Percentiles rank a stretch among this genome's conserved stretches.
phyloP scores from a whole-genome alignment of 768 basidiomycete species.

The Pulveroboletus ravenelii region DNA sequence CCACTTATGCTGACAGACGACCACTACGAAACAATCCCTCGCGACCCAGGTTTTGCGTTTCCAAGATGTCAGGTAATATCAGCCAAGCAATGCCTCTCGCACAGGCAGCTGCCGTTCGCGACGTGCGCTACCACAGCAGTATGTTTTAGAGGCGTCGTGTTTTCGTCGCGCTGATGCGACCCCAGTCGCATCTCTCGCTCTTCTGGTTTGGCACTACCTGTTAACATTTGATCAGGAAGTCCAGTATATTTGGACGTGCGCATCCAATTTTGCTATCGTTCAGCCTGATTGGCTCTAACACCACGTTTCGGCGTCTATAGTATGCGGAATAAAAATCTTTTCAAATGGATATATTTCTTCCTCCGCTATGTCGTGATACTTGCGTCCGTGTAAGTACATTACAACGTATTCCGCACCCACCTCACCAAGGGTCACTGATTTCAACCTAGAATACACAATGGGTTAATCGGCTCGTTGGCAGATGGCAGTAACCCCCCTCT shows the following conservation, averaged over 20 bases:
- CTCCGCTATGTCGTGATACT: conserved; percentile 23
- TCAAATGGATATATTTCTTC: conserved; percentile 31
- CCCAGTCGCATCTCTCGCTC: conserved; percentile 9
- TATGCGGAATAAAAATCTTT: conserved; percentile 16
- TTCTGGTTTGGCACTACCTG: conserved; percentile 12
- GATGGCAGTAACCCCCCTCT: conserved; percentile 8
- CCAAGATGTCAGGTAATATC: background rate
- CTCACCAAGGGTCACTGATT: background rate
- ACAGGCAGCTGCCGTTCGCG: background rate
- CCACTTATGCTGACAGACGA: background rate
- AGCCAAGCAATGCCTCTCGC: background rate
- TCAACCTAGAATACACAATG: conserved; percentile 14
- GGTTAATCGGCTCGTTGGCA: conserved; percentile 2
- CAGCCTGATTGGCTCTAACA: background rate
- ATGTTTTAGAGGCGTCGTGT: background rate
- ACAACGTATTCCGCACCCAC: background rate
- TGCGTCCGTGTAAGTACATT: conserved; percentile 17
- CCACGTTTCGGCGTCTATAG: conserved; percentile 5
- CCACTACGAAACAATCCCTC: background rate
- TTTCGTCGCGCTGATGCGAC: background rate
- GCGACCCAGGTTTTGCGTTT: background rate
- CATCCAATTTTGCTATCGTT: background rate
- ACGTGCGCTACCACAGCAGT: conserved; percentile 15
- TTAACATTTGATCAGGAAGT: conserved; percentile 18
- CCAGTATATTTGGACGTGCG: conserved; percentile 23